These are phyloP conservation scores for Jaenimonas drosophilae DNA, from an alignment of 208 protist species.

Conservation along the genomic window DNA sequence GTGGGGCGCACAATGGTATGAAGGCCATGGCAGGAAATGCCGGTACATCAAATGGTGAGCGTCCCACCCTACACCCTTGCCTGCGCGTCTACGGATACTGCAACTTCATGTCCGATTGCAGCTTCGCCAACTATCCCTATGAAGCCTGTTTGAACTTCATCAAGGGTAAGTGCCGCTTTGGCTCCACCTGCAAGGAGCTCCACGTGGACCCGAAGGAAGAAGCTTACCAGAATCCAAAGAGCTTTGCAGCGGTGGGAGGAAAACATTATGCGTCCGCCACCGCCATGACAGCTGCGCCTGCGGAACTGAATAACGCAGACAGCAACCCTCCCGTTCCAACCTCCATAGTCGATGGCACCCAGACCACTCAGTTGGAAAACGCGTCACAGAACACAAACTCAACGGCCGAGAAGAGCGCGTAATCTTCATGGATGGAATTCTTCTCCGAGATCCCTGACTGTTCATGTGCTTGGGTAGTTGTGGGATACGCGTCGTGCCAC, in stretches of 20 bases:
- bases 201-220: conserved; percentile 63
- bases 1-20: background rate
- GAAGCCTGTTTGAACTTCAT: conserved; percentile 85
- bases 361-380: too few species aligned
- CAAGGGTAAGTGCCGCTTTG: conserved; percentile 87
- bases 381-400: too few species aligned
- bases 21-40: background rate
- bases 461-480: too few species aligned
- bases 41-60: conserved; percentile 5
- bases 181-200: conserved; percentile 74
- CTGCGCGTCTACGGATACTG: conserved; percentile 82
- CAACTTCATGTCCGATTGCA: conserved; percentile 85
- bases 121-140: conserved; percentile 82
- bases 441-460: too few species aligned
- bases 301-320: conserved; percentile 1
- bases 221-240: conserved; percentile 40
- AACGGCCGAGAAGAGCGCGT: too few species aligned
- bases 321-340: background rate
- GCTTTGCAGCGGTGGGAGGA: too few species aligned
- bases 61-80: conserved; percentile 60
- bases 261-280: too few species aligned
- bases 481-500: too few species aligned
- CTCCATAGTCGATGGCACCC: background rate
- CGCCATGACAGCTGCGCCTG: background rate
- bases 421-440: too few species aligned